Evolutionary conservation across 768 basidiomycete species (phyloP).

Genomic region (Phlegmacium glaucopus): DNA sequence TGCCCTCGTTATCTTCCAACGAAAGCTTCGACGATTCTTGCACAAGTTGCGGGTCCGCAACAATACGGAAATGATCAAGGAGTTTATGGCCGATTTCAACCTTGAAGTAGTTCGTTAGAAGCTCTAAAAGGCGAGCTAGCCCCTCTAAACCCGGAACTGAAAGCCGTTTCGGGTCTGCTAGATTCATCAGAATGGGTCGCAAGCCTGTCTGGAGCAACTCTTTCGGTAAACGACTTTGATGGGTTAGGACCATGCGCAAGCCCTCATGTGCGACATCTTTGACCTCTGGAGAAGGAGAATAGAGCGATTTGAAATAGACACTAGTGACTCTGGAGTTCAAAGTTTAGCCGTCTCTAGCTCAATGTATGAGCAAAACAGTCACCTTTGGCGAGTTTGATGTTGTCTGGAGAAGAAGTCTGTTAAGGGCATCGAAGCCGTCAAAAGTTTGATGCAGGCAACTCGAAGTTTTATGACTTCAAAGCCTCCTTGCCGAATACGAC

Average conservation of each 20-base stretch:
- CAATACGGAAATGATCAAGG: slow-evolving; percentile 90
- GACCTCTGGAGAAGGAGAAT: slow-evolving; percentile 86
- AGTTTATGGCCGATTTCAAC: slow-evolving; percentile 98
- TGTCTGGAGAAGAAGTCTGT: slow-evolving; percentile 92
- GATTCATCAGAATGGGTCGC: slow-evolving; percentile 95
- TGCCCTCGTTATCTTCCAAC: slow-evolving; percentile 82
- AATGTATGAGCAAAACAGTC: slow-evolving; percentile 12
- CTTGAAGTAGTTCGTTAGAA: slow-evolving; percentile 98
- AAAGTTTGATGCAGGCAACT: slow-evolving; percentile 88
- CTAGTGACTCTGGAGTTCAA: slow-evolving; percentile 68
- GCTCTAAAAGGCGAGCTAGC: slow-evolving; percentile 86
- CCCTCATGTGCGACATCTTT: slow-evolving; percentile 96
- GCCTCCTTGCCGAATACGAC: slow-evolving; percentile 71
- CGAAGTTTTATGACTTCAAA: slow-evolving; percentile 86
- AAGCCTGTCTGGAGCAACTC: slow-evolving; percentile 94
- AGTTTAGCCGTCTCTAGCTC: not conserved
- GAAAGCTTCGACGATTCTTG: slow-evolving; percentile 76
- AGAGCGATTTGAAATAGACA: slow-evolving; percentile 98
- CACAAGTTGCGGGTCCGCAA: slow-evolving; percentile 87
- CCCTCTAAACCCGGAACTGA: slow-evolving; percentile 93
- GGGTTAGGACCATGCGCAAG: slow-evolving; percentile 80
- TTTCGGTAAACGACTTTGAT: slow-evolving; percentile 90
- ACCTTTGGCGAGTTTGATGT: slow-evolving; percentile 83
- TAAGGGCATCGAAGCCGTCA: slow-evolving; percentile 92
- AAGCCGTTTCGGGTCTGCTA: slow-evolving; percentile 92